Conservation (phyloP, 2,329 filamentous ascomycete species). For the Colletotrichum tofieldiae region DNA sequence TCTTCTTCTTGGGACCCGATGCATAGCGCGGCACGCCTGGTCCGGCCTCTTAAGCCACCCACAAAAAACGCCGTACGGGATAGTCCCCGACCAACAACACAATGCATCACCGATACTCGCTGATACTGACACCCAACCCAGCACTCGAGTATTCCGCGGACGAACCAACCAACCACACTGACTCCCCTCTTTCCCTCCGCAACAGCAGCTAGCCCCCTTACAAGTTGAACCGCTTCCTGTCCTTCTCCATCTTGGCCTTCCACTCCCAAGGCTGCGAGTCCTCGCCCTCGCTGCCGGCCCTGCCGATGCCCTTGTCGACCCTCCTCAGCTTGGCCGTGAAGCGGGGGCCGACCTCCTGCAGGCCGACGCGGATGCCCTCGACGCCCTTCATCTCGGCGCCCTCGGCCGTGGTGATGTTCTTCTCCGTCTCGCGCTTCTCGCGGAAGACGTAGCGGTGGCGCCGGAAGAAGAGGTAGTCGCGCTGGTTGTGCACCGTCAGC, state of each 20-base stretch:
- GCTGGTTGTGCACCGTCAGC: conserved; percentile 93
- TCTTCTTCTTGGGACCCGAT: not conserved
- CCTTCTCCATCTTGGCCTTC: conserved; percentile 96
- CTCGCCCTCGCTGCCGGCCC: conserved; percentile 77
- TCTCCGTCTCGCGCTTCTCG: conserved; percentile 89
- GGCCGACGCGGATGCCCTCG: conserved; percentile 86
- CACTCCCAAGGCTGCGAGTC: conserved; percentile 94
- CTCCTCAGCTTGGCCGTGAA: conserved; percentile 86
- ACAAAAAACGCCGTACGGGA: conserved; percentile 32
- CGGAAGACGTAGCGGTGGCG: conserved; percentile 94
- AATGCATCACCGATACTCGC: conserved; percentile 20
- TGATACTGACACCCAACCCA: conserved; percentile 1
- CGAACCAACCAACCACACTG: not conserved
- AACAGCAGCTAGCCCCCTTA: conserved; percentile 56
- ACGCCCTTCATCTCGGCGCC: conserved; percentile 88
- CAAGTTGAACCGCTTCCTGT: conserved; percentile 93
- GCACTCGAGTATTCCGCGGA: not conserved
- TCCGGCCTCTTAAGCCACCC: not conserved
- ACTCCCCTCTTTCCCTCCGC: not conserved
- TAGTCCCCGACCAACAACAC: conserved; percentile 21
- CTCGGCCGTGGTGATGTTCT: conserved; percentile 85
- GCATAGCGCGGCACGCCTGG: not conserved
- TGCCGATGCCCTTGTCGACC: conserved; percentile 89
- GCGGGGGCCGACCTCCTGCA: conserved; percentile 84
- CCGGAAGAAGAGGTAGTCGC: conserved; percentile 95